Conservation (phyloP, 371 early-diverging fungal genomes). For the Rhizopus stolonifer region DNA sequence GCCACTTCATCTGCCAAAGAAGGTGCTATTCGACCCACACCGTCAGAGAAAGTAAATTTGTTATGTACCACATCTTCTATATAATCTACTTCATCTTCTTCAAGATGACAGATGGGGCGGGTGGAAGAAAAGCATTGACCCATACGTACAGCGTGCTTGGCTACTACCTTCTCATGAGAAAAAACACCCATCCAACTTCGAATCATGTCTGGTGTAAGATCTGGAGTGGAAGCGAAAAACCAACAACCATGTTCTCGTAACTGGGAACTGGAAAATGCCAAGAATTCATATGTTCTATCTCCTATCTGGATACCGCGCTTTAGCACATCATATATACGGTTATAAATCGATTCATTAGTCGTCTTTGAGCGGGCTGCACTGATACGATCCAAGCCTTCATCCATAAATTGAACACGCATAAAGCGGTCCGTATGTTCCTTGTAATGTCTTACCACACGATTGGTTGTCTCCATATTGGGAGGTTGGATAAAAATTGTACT, state of each 20-base stretch:
- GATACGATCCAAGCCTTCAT: conserved; percentile 55
- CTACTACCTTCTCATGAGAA: conserved; percentile 62
- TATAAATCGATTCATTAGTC: conserved; percentile 43
- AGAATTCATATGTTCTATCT: conserved; percentile 60
- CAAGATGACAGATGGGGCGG: conserved; percentile 42
- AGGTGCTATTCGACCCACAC: conserved; percentile 73
- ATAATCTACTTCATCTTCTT: conserved; percentile 32
- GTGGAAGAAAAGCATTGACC: conserved; percentile 80
- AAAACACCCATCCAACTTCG: conserved; percentile 77
- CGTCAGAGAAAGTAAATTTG: conserved; percentile 76
- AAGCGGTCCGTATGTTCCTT: conserved; percentile 55
- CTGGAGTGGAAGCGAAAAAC: conserved; percentile 56
- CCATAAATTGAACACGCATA: conserved; percentile 67
- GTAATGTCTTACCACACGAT: conserved; percentile 66
- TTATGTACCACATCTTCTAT: conserved; percentile 61
- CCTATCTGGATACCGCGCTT: conserved; percentile 62
- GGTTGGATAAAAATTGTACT: conserved; percentile 57
- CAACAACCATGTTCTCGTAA: conserved; percentile 71
- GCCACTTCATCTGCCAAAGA: conserved; percentile 57
- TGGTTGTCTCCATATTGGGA: conserved; percentile 60
- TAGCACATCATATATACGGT: conserved; percentile 52
- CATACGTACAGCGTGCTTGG: conserved; percentile 74
- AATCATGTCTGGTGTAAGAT: conserved; percentile 57
- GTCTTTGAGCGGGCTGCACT: conserved; percentile 24
- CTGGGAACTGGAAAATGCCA: conserved; percentile 73